Evolutionary conservation across 805 yeast species (phyloP), one percentile per base, ranked within the genome.

Genomic region (Candida coquimbonensis): DNA sequence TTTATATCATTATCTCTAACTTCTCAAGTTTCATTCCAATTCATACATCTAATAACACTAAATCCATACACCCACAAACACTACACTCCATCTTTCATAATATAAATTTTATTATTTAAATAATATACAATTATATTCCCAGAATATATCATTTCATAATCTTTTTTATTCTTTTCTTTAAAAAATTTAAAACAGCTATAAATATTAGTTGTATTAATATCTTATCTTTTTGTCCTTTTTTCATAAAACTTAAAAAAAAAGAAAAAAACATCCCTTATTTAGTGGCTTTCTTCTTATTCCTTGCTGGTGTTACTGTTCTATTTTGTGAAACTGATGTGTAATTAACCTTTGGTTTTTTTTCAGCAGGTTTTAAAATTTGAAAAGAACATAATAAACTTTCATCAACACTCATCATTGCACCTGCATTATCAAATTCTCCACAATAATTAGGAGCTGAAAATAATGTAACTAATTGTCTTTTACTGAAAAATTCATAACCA

Each of bases 331-430:
- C 63, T 49, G 57, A 43, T 39, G 52, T 57, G 53, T 72, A 70
- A 46, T 70, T 65, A 52, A 76, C 81, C 66, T 85, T 84, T 52
- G 86, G 83, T 69, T 88, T 88, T 78, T 91, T 91, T 67, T 93
- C 98, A 43, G 99, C 97, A 29, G 99, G 99, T 69, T 93, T 93
- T 66, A 91, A 79, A 61, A 91, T 93, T 68, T 86, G 93, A 81
- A 91, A 91, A 16, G 97, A 90, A 73, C 99, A 91, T 60, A 91
- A 75, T 61, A 91, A 77, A 67, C 91, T 83, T 70, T 93, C 98
- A 67, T 93, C 98, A 47, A 91, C 98, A 61, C 95, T 81, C 99
- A 91, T 91, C 98, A 93, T 93, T 37, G 99, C 99, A 62, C 98
- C 99, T 2, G 98, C 97, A 63, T 91, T 91, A 68, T 91, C 99